Base-by-base conservation (phyloP, 2,329 filamentous ascomycete genomes). In the Exophiala aquamarina region DNA sequence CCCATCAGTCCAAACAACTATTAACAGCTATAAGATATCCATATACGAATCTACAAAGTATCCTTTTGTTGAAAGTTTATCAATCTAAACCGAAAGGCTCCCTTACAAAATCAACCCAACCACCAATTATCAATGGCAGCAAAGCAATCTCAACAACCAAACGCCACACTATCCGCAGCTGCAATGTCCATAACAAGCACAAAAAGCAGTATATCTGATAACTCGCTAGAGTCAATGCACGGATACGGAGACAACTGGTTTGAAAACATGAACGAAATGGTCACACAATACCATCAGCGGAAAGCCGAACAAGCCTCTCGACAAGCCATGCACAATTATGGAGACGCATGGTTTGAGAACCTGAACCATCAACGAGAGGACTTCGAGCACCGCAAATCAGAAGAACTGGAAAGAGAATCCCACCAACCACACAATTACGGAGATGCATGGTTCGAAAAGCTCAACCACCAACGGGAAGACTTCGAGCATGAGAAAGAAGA, bases 161-260 rank as follows among this genome's bases (percentile, higher is more conserved):
- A 26, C 11, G 23, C n/a, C n/a, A n/a, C n/a, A n/a, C 23, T 26
- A 26, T 26, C 6, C 23, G 11, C 23, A 26, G 11, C 6, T 11
- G n/a, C 23, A 26, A 26, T 11, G 11, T 26, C 23, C 23, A 26
- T 11, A 26, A 11, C 23, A 26, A 6, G 6, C 11, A 26, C 23
- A 26, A 29, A 14, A n/a, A 40, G n/a, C 26, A 52, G 41, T 41
- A 41, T 29, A n/a, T 37, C 19, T 26, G 15, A 14, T 14, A 26
- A n/a, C 9, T 29, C 36, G 18, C 4, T 36, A 4, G 41, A 36
- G 9, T 14, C 28, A 28, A 48, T 50, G 51, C 51, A 47, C 45
- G 39, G 35, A 17, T 49, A 51, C 45, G 52, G 52, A 19, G 39
- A 48, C 19, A 44, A 23, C 23, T 55, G 45, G 41, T 55, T 55